Evolutionary conservation across 2,329 filamentous ascomycete genomes (phyloP).

Genomic region (Penicillium nordicum): DNA sequence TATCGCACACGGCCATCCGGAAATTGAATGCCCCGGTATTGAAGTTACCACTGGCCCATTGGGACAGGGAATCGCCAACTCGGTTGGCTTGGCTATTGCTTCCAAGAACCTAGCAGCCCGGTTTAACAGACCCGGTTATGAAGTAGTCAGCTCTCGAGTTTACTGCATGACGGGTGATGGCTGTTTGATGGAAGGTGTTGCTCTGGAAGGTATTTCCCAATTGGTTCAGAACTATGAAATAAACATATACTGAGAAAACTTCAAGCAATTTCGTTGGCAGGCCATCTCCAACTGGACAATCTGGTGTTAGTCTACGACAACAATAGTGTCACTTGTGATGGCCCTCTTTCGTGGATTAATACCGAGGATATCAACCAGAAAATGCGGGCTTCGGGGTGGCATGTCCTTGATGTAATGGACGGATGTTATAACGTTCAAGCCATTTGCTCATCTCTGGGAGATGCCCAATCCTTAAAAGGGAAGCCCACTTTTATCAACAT

Average conservation of each 20-base stretch:
- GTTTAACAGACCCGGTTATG: conserved; percentile 49
- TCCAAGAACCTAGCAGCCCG: conserved; percentile 51
- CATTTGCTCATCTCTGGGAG: conserved; percentile 45
- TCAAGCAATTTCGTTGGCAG: conserved; percentile 50
- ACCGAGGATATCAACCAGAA: conserved; percentile 54
- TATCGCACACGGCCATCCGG: conserved; percentile 35
- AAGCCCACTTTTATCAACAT: conserved; percentile 57
- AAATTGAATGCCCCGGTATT: conserved; percentile 54
- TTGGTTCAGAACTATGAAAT: too few species aligned
- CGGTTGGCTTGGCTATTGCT: conserved; percentile 56
- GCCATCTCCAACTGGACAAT: conserved; percentile 52
- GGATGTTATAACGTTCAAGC: conserved; percentile 48
- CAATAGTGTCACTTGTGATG: conserved; percentile 56
- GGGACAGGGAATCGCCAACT: conserved; percentile 56
- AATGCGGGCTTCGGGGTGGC: conserved; percentile 54
- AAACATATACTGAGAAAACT: neutral
- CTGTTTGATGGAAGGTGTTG: conserved; percentile 55
- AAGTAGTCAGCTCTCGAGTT: conserved; percentile 47
- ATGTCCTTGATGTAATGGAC: conserved; percentile 51
- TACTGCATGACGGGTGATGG: conserved; percentile 56
- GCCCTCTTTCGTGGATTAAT: conserved; percentile 50
- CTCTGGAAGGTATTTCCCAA: conserved; percentile 38
- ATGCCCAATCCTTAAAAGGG: conserved; percentile 39
- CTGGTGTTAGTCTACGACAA: conserved; percentile 56
- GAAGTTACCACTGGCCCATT: conserved; percentile 58